phyloP scores from a whole-genome alignment of 2,329 filamentous ascomycete genomes.

The Nemania sp. region DNA sequence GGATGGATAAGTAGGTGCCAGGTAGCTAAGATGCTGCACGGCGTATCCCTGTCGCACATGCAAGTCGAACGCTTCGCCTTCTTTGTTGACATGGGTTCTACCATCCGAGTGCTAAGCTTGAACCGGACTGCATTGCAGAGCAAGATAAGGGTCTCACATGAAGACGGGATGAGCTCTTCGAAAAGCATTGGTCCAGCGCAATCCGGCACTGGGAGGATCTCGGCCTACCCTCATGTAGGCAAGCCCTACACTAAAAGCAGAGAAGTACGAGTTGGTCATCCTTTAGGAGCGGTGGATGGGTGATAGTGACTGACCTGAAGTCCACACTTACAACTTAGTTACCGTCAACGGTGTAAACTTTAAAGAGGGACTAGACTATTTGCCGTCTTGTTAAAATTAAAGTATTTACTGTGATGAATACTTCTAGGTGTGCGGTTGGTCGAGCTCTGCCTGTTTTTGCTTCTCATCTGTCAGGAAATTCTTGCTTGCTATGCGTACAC shows the following conservation, averaged over 20 bases:
- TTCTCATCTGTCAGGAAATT: no score
- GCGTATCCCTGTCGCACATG: background rate
- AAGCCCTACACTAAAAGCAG: background rate
- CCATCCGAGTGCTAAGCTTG: background rate
- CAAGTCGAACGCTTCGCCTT: no score
- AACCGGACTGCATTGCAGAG: background rate
- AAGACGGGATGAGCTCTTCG: conserved; percentile 1
- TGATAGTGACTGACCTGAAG: background rate
- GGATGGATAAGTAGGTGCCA: background rate
- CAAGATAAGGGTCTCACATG: conserved; percentile 14
- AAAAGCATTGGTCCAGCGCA: background rate
- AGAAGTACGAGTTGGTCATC: background rate
- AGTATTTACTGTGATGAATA: no score
- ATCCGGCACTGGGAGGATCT: conserved; percentile 2
- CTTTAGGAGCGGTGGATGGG: background rate
- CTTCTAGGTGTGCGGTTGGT: no score
- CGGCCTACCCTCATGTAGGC: background rate
- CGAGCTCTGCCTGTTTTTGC: no score
- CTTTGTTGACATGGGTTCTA: background rate
- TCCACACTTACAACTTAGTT: no score
- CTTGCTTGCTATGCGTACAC: no score
- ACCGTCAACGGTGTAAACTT: background rate
- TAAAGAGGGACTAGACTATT: background rate
- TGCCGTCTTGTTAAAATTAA: background rate
- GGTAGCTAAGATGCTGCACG: background rate